phyloP scores from a whole-genome alignment of 2,329 filamentous ascomycete species.

The Aotearoamyces nothofagi region DNA sequence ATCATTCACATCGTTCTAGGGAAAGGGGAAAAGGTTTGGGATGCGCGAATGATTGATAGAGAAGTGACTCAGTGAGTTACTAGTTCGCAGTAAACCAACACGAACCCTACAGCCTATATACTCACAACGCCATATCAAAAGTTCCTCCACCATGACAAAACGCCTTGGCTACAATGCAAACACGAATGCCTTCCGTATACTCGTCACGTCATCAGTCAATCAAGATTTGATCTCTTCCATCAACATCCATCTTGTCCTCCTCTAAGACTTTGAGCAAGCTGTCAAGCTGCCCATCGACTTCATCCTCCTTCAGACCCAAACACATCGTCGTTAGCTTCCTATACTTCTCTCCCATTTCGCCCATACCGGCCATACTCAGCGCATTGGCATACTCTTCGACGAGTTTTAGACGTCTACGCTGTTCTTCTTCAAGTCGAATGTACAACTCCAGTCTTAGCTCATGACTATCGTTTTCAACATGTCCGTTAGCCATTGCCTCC shows the following conservation, averaged over 20 bases:
- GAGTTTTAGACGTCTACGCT: slow-evolving; percentile 31
- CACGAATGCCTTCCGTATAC: too few species aligned
- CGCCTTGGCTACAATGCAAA: too few species aligned
- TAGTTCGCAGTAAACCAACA: too few species aligned
- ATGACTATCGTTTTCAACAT: slow-evolving; percentile 25
- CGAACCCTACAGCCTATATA: too few species aligned
- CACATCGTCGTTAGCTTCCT: slow-evolving; percentile 53
- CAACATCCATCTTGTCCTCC: slow-evolving; percentile 2
- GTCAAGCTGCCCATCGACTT: slow-evolving; percentile 36
- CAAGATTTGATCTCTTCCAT: not conserved
- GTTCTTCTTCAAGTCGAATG: slow-evolving; percentile 36
- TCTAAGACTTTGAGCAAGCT: slow-evolving; percentile 9
- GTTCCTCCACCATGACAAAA: too few species aligned
- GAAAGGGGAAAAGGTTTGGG: too few species aligned
- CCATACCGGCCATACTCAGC: slow-evolving; percentile 51
- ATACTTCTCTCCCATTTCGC: slow-evolving; percentile 62
- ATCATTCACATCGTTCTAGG: too few species aligned
- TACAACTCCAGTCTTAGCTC: slow-evolving; percentile 41
- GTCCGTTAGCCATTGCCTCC: slow-evolving; percentile 32
- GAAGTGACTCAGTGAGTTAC: too few species aligned
- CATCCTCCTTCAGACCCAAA: slow-evolving; percentile 52
- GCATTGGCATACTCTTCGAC: slow-evolving; percentile 56
- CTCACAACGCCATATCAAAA: too few species aligned
- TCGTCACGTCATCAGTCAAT: too few species aligned
- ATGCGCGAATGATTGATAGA: too few species aligned